A percentile compares a stretch with the other conserved stretches of the same genome.
phyloP scores from a whole-genome alignment of 495 filamentous ascomycete genomes.

The Talaromyces stipitatus region DNA sequence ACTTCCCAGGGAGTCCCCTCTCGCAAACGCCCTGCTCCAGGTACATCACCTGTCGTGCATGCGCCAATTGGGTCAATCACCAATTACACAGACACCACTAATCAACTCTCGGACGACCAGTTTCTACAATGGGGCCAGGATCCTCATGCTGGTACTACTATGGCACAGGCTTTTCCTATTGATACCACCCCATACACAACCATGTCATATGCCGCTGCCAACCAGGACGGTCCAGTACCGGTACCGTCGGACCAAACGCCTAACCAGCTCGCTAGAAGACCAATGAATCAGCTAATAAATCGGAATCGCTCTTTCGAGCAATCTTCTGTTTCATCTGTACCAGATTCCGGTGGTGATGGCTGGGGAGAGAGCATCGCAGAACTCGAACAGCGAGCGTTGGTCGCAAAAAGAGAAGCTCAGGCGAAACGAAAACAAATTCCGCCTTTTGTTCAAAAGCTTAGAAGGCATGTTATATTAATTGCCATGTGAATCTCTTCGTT shows the following conservation, averaged over 20 bases:
- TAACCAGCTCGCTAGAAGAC: slow-evolving; percentile 59
- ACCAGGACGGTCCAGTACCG: slow-evolving; percentile 35
- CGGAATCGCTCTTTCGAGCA: slow-evolving; percentile 34
- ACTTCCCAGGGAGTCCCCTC: slow-evolving; percentile 36
- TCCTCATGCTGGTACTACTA: slow-evolving; percentile 21
- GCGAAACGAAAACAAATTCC: slow-evolving; percentile 89
- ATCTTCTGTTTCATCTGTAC: slow-evolving; percentile 42
- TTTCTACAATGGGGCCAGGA: slow-evolving; percentile 48
- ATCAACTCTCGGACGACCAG: slow-evolving; percentile 44
- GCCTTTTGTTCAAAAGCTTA: slow-evolving; percentile 96
- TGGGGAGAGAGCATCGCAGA: slow-evolving; percentile 62
- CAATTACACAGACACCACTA: slow-evolving; percentile 24
- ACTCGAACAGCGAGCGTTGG: slow-evolving; percentile 64
- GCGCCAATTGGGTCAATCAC: slow-evolving; percentile 32
- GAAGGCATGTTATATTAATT: slow-evolving; percentile 62
- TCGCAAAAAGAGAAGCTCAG: slow-evolving; percentile 76
- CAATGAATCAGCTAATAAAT: slow-evolving; percentile 53
- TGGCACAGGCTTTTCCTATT: slow-evolving; percentile 20
- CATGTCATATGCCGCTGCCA: slow-evolving; percentile 23
- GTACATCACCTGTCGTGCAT: slow-evolving; percentile 51
- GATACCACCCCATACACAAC: slow-evolving; percentile 36
- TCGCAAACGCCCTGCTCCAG: slow-evolving; percentile 70
- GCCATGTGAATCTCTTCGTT: neutral
- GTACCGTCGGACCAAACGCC: slow-evolving; percentile 41
- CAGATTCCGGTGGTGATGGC: slow-evolving; percentile 43